Evolutionary conservation across 257 asterid genomes (phyloP).

Genomic region (Fraxinus excelsior): DNA sequence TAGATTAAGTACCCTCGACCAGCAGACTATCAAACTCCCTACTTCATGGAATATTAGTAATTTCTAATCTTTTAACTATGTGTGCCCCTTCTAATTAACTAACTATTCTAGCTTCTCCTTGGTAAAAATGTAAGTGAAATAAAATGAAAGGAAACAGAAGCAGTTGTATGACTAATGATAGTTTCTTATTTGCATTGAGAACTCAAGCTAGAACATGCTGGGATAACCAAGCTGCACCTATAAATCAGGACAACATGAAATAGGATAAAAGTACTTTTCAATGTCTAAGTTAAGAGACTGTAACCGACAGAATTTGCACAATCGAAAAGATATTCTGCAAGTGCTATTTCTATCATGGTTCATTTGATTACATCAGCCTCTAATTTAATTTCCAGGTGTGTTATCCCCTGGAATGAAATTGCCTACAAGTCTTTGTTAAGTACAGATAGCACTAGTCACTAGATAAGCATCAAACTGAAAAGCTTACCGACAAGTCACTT

Average conservation of each 20-base stretch:
- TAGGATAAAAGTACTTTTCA: not conserved
- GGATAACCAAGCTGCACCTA: not conserved
- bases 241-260: not conserved
- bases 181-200: not conserved
- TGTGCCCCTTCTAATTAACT: not conserved
- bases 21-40: constrained; percentile 9
- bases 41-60: not conserved
- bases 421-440: not conserved
- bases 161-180: not conserved
- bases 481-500: not conserved
- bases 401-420: not conserved
- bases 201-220: not conserved
- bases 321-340: not conserved
- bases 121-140: not conserved
- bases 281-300: not conserved
- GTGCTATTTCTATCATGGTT: not conserved
- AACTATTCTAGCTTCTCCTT: not conserved
- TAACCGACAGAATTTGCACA: not conserved
- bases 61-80: not conserved
- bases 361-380: not conserved
- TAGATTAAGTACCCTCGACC: constrained; percentile 4
- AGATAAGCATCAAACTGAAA: not conserved
- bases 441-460: not conserved
- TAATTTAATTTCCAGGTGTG: not conserved
- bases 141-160: not conserved